A percentile compares a stretch with the other conserved stretches of the same genome.
Evolutionary conservation across 768 basidiomycete genomes (phyloP).

Genomic region (Hericium erinaceus): DNA sequence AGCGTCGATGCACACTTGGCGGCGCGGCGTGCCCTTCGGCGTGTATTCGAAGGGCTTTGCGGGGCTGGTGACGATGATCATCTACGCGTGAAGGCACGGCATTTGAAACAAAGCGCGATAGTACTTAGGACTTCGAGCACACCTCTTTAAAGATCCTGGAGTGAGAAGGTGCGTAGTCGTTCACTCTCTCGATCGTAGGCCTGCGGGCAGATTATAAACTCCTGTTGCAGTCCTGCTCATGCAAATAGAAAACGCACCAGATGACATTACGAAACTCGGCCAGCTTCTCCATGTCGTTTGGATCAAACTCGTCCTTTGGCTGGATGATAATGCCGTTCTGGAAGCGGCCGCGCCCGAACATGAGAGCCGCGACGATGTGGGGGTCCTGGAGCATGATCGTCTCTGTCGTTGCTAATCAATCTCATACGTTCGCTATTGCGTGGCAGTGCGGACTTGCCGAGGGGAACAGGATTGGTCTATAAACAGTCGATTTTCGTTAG

Average conservation of each 20-base stretch:
- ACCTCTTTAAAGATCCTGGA: slow-evolving; percentile 19
- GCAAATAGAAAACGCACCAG: not conserved
- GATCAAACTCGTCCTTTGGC: not conserved
- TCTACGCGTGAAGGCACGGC: not conserved
- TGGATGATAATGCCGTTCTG: slow-evolving; percentile 4
- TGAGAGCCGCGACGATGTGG: not conserved
- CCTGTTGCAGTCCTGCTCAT: not conserved
- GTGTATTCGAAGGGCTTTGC: slow-evolving; percentile 12
- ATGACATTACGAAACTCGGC: not conserved
- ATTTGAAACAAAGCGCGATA: not conserved
- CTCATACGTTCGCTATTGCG: not conserved
- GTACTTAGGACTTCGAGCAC: not conserved
- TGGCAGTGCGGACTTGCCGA: not conserved
- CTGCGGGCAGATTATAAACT: not conserved
- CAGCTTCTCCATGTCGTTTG: not conserved
- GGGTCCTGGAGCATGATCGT: not conserved
- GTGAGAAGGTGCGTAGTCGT: slow-evolving; percentile 11
- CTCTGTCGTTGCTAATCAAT: not conserved
- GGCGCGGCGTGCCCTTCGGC: slow-evolving; percentile 9
- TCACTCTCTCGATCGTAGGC: slow-evolving; percentile 13
- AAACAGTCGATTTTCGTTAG: not conserved
- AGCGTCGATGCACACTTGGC: slow-evolving; percentile 1
- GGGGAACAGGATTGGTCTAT: not conserved
- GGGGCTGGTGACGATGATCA: slow-evolving; percentile 16
- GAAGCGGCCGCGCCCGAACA: slow-evolving; percentile 6